Conservation (phyloP, 805 yeast genomes). For the Nadsonia fulvescens region DNA sequence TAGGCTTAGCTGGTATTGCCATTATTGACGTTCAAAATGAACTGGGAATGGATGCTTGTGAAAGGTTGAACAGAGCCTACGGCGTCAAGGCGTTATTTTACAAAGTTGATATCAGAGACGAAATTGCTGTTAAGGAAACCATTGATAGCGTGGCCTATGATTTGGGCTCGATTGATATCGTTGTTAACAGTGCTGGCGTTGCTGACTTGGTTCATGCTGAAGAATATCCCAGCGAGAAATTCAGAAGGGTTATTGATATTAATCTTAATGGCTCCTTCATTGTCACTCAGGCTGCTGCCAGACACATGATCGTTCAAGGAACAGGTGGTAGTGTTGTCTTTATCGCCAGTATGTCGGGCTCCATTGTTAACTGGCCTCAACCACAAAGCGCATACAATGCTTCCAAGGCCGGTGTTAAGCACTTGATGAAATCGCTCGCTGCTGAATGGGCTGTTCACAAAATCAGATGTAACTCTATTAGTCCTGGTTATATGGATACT, state of each 20-base stretch:
- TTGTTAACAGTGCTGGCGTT: slow-evolving; percentile 49
- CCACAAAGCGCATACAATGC: slow-evolving; percentile 56
- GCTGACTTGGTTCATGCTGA: slow-evolving; percentile 55
- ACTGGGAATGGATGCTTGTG: slow-evolving; percentile 43
- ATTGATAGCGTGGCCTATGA: slow-evolving; percentile 34
- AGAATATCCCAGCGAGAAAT: slow-evolving; percentile 45
- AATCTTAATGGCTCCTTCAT: slow-evolving; percentile 50
- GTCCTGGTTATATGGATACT: slow-evolving; percentile 56
- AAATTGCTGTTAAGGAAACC: slow-evolving; percentile 28
- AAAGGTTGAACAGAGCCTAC: slow-evolving; percentile 29
- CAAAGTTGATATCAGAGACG: slow-evolving; percentile 45
- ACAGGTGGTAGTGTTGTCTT: slow-evolving; percentile 40
- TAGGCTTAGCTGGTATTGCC: slow-evolving; percentile 35
- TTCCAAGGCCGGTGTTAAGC: slow-evolving; percentile 56
- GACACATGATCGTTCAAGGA: slow-evolving; percentile 42
- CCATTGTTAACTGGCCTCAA: slow-evolving; percentile 57
- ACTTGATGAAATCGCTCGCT: slow-evolving; percentile 47
- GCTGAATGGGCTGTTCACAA: slow-evolving; percentile 57
- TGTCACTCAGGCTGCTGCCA: slow-evolving; percentile 48
- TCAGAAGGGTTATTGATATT: slow-evolving; percentile 45
- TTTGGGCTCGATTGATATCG: slow-evolving; percentile 37
- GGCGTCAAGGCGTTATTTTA: slow-evolving; percentile 45
- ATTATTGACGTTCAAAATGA: slow-evolving; percentile 40
- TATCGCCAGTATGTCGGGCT: slow-evolving; percentile 56
- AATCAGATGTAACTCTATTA: slow-evolving; percentile 47